A percentile compares a stretch with the other conserved stretches of the same genome.
Conservation (phyloP, 192 early-diverging fungal genomes). For the Coemansia sp. region DNA sequence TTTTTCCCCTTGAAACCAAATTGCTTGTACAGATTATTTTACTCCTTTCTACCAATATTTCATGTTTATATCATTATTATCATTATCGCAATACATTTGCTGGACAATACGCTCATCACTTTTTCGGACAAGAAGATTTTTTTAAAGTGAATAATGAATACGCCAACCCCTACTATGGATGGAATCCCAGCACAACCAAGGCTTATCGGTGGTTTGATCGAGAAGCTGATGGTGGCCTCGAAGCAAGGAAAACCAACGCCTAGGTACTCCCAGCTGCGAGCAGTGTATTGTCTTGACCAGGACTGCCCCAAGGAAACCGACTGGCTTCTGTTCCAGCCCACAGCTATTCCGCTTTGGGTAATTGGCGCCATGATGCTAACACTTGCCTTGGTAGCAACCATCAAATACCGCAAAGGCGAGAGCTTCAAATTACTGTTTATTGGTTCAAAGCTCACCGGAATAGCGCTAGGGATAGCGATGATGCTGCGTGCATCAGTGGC, state of each 20-base stretch:
- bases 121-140: background rate
- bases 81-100: too few species aligned
- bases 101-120: too few species aligned
- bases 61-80: too few species aligned
- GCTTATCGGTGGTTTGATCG: background rate
- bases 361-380: slow-evolving; percentile 7
- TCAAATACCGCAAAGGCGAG: slow-evolving; percentile 2
- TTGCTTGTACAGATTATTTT: too few species aligned
- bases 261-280: background rate
- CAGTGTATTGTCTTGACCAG: slow-evolving; percentile 6
- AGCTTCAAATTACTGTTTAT: slow-evolving; percentile 8
- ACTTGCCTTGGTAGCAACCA: background rate
- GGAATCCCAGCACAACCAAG: background rate
- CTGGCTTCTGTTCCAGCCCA: slow-evolving; percentile 27
- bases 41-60: background rate
- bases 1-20: background rate
- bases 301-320: slow-evolving; percentile 10
- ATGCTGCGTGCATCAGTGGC: slow-evolving; percentile 18
- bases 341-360: slow-evolving; percentile 13
- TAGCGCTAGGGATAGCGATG: slow-evolving; percentile 25
- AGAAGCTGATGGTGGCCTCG: background rate
- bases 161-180: background rate
- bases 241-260: background rate
- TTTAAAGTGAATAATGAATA: background rate
- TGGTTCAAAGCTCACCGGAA: slow-evolving; percentile 11